Conservation (phyloP, 768 basidiomycete genomes). For the Antrodiella citrinella region DNA sequence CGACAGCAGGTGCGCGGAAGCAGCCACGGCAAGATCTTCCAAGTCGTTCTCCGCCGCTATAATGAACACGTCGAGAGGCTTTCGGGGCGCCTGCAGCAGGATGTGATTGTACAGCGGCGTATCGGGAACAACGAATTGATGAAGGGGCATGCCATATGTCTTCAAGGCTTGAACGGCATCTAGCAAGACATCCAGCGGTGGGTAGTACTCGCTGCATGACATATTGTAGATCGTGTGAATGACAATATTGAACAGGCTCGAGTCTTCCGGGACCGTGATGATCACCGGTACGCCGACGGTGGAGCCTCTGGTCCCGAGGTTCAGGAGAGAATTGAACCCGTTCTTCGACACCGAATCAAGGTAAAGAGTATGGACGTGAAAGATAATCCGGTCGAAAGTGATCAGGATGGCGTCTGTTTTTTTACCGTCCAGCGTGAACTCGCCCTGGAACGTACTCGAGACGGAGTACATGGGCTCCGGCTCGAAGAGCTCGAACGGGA, state of each 20-base stretch:
- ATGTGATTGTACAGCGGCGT: constrained; percentile 26
- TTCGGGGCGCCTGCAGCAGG: constrained; percentile 25
- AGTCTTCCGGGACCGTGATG: constrained; percentile 18
- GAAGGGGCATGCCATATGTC: constrained; percentile 21
- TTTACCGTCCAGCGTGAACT: constrained; percentile 1
- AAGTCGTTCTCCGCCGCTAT: constrained; percentile 31
- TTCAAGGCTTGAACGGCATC: constrained; percentile 19
- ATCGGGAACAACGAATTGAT: constrained; percentile 18
- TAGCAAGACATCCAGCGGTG: constrained; percentile 20
- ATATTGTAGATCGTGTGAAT: constrained; percentile 27
- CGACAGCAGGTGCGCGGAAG: constrained; percentile 32
- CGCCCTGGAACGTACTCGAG: constrained; percentile 16
- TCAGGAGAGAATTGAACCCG: constrained; percentile 17
- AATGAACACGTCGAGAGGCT: constrained; percentile 33
- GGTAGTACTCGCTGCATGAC: constrained; percentile 19
- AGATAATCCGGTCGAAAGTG: constrained; percentile 23
- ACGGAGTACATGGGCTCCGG: constrained; percentile 7
- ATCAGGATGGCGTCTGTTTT: constrained; percentile 20
- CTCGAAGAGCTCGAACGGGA: too few relatives aligned
- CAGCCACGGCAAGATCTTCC: constrained; percentile 29
- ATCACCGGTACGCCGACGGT: constrained; percentile 9
- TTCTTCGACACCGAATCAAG: constrained; percentile 20
- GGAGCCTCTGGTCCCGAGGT: constrained; percentile 1
- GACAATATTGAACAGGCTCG: constrained; percentile 25
- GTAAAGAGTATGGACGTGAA: constrained; percentile 22